These are phyloP conservation scores for Ceratobasidium sp. DNA, from an alignment of 1,284 basidiomycete genomes.

Conservation along the genomic window DNA sequence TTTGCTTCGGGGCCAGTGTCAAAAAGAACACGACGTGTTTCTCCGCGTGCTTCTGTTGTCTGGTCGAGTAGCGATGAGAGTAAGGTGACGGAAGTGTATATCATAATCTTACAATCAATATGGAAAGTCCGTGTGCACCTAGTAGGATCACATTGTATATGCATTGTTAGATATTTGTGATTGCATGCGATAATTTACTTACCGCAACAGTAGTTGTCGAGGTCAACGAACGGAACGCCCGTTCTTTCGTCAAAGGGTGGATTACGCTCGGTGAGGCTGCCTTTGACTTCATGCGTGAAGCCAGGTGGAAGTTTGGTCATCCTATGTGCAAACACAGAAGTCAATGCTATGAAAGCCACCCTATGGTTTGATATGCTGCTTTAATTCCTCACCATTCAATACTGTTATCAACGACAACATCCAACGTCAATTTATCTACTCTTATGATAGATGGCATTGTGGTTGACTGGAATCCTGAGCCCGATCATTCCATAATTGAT, in stretches of 20 bases:
- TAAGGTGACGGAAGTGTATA: not conserved
- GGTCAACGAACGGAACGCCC: conserved; percentile 74
- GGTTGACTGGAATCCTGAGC: not conserved
- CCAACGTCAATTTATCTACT: conserved; percentile 70
- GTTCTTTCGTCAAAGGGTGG: conserved; percentile 68
- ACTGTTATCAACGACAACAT: conserved; percentile 79
- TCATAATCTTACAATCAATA: conserved; percentile 70
- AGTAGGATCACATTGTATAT: conserved; percentile 7
- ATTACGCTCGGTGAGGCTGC: conserved; percentile 69
- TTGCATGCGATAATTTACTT: conserved; percentile 46
- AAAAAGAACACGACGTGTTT: conserved; percentile 73
- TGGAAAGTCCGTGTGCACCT: conserved; percentile 87
- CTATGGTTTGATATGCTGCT: not conserved
- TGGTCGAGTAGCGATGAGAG: not conserved
- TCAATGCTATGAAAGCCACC: too few relatives aligned
- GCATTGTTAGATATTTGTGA: not conserved
- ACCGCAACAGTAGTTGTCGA: conserved; percentile 85
- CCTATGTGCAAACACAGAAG: conserved; percentile 59
- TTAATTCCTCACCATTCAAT: conserved; percentile 79
- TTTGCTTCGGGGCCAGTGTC: conserved; percentile 84
- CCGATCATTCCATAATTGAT: too few relatives aligned
- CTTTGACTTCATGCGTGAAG: conserved; percentile 77
- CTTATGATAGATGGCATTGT: conserved; percentile 32
- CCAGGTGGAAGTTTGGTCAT: conserved; percentile 82
- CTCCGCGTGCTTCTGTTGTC: conserved; percentile 59